Conservation (phyloP, 768 basidiomycete genomes). For the Ramaria rubella region DNA sequence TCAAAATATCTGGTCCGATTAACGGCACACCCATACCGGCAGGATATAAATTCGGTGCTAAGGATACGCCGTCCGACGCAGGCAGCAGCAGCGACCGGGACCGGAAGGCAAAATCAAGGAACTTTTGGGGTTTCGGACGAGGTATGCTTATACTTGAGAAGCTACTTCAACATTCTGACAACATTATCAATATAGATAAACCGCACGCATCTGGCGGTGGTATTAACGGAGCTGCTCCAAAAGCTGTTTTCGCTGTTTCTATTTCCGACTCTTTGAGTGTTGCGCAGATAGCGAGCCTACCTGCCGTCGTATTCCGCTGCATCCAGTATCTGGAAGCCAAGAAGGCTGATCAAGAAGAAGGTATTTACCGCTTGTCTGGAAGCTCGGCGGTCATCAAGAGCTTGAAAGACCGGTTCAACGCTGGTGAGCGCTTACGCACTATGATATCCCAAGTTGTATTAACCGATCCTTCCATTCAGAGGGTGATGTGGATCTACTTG, state of each 20-base stretch:
- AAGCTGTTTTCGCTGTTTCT: conserved; percentile 84
- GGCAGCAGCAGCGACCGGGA: conserved; percentile 43
- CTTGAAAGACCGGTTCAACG: conserved; percentile 89
- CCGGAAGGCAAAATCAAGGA: conserved; percentile 87
- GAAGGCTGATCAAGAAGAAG: conserved; percentile 93
- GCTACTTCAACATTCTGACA: not conserved
- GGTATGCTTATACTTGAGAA: conserved; percentile 4
- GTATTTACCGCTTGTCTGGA: conserved; percentile 92
- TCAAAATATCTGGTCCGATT: conserved; percentile 86
- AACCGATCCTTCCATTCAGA: conserved; percentile 41
- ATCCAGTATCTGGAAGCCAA: conserved; percentile 94
- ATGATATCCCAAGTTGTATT: not conserved
- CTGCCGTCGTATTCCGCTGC: conserved; percentile 90
- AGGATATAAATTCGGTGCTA: conserved; percentile 85
- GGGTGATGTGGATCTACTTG: conserved; percentile 90
- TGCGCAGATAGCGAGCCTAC: conserved; percentile 82
- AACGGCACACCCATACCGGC: conserved; percentile 79
- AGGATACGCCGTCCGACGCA: conserved; percentile 43
- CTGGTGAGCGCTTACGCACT: conserved; percentile 44
- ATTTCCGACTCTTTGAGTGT: conserved; percentile 85
- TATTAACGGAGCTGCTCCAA: conserved; percentile 34
- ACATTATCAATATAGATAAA: not conserved
- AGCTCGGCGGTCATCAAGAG: conserved; percentile 93
- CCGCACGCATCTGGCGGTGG: not conserved
- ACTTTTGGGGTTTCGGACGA: conserved; percentile 89